Percentiles rank a stretch among this genome's conserved stretches.
These are phyloP conservation scores for Geotrichum klebahnii DNA, from an alignment of 1,139 yeast species.

Conservation along the genomic window DNA sequence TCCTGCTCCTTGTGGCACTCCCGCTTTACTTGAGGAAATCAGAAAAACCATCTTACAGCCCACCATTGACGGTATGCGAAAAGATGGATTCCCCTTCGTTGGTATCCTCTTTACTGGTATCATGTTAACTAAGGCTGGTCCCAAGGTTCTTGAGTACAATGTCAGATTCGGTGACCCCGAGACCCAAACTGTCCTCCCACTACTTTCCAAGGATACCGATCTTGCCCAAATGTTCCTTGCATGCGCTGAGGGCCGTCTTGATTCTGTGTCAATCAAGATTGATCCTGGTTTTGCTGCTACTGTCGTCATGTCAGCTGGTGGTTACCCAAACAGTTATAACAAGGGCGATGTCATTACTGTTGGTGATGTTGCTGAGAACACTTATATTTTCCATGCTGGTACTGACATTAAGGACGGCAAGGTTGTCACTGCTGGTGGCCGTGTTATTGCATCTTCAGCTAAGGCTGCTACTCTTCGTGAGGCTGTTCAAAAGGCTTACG, in stretches of 20 bases:
- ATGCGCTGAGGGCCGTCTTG: conserved; percentile 91
- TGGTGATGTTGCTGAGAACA: conserved; percentile 44
- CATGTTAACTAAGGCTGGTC: conserved; percentile 79
- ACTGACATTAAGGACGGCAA: conserved; percentile 56
- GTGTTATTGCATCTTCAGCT: conserved; percentile 94
- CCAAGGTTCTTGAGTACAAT: conserved; percentile 93
- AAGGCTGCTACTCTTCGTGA: conserved; percentile 67
- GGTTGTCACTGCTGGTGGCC: conserved; percentile 85
- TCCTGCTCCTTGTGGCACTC: conserved; percentile 90
- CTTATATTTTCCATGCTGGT: conserved; percentile 92
- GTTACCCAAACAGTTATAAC: conserved; percentile 82
- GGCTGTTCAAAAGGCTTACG: conserved; percentile 82
- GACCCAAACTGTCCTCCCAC: conserved; percentile 91
- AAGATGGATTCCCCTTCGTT: conserved; percentile 90
- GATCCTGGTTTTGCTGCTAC: conserved; percentile 73
- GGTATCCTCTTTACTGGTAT: conserved; percentile 97
- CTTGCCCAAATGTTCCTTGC: conserved; percentile 89
- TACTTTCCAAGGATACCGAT: conserved; percentile 77
- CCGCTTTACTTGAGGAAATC: conserved; percentile 62
- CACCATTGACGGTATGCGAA: conserved; percentile 93
- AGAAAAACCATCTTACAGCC: conserved; percentile 76
- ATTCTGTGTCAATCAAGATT: conserved; percentile 66
- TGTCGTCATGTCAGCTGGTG: conserved; percentile 95
- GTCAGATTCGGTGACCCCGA: conserved; percentile 99
- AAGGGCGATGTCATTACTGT: conserved; percentile 84